phyloP scores from a whole-genome alignment of 2,329 filamentous ascomycete species.

The Aspergillus sp. region DNA sequence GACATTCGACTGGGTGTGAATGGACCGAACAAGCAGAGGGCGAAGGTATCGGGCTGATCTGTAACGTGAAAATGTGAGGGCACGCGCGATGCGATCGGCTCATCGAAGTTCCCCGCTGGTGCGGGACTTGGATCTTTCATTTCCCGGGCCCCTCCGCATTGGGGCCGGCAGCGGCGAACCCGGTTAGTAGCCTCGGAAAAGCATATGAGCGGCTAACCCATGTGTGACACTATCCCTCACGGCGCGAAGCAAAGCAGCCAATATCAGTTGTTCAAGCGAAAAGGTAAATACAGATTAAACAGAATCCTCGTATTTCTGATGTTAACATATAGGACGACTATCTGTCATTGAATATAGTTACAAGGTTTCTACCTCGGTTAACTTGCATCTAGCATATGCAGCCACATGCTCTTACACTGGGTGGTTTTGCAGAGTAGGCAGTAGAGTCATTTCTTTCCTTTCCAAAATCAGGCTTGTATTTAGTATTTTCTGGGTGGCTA shows the following conservation, averaged over 20 bases:
- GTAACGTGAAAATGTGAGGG: conserved; percentile 14
- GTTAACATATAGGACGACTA: background rate
- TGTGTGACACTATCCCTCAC: background rate
- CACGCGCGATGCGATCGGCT: conserved; percentile 21
- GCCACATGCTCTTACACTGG: background rate
- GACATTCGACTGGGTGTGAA: conserved; percentile 22
- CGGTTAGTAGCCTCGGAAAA: conserved; percentile 11
- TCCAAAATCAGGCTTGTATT: background rate
- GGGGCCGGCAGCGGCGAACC: conserved; percentile 3
- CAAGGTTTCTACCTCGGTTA: background rate
- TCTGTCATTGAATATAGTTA: background rate
- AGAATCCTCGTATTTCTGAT: too few relatives aligned
- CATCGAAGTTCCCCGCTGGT: conserved; percentile 22
- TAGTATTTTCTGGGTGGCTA: background rate
- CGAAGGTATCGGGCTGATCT: conserved; percentile 15
- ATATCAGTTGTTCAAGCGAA: too few relatives aligned
- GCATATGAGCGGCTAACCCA: background rate
- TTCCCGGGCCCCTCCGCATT: conserved; percentile 29
- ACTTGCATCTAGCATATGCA: background rate
- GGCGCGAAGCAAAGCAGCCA: too few relatives aligned
- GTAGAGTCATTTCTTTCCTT: background rate
- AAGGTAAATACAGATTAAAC: too few relatives aligned
- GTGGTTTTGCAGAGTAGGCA: background rate
- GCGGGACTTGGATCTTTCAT: conserved; percentile 18
- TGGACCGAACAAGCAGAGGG: conserved; percentile 1